A percentile compares a stretch with the other conserved stretches of the same genome.
phyloP scores from a whole-genome alignment of 108 stramenopile species.

The Nitzschia inconspicua region DNA sequence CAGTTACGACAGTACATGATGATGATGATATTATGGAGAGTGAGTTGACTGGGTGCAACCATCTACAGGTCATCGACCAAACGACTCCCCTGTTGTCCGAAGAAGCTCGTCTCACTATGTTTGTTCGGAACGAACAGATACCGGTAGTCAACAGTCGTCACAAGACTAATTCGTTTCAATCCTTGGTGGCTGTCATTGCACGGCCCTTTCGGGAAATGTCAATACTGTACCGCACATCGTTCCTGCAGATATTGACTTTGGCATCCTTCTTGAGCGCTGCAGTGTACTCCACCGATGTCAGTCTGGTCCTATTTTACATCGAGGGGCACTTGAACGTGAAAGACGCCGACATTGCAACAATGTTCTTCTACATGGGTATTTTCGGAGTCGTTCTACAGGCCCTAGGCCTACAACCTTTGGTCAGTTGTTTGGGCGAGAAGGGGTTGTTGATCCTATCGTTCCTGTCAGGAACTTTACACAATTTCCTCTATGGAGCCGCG shows the following conservation, averaged over 20 bases:
- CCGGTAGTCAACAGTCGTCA: neutral
- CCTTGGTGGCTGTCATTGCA: neutral
- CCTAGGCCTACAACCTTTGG: conserved; percentile 55
- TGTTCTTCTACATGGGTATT: conserved; percentile 61
- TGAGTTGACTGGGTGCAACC: too few relatives aligned
- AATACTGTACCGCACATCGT: conserved; percentile 51
- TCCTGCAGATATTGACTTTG: conserved; percentile 48
- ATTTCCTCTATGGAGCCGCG: conserved; percentile 64
- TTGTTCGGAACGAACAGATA: too few relatives aligned
- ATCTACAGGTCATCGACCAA: too few relatives aligned
- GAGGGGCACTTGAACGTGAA: conserved; percentile 63
- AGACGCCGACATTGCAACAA: conserved; percentile 56
- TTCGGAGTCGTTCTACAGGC: conserved; percentile 68
- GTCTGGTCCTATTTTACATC: conserved; percentile 70
- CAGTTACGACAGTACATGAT: too few relatives aligned
- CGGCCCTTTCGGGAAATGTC: conserved; percentile 61
- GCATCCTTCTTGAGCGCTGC: conserved; percentile 68
- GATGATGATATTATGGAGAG: too few relatives aligned
- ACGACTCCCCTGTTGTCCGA: too few relatives aligned
- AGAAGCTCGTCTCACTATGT: too few relatives aligned
- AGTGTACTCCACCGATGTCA: conserved; percentile 59
- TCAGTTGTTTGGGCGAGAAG: conserved; percentile 54
- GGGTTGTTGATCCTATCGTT: conserved; percentile 57
- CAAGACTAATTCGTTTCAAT: neutral
- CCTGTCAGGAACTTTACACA: conserved; percentile 52